Base-by-base conservation (phyloP, 192 early-diverging fungal genomes). In the Funneliformis geosporum region DNA sequence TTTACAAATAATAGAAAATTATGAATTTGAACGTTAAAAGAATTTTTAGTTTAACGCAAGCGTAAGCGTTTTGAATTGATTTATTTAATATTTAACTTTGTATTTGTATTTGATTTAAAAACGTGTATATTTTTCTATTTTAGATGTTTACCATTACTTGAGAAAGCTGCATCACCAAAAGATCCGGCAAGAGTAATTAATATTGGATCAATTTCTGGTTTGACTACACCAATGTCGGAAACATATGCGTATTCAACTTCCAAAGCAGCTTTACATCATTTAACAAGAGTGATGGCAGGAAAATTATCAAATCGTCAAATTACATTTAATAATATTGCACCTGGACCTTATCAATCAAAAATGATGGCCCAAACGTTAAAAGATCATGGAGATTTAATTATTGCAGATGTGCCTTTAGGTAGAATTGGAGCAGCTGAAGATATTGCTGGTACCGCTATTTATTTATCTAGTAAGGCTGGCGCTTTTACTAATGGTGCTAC, bases 381-480 rank as follows among this genome's bases (percentile, higher is more conserved):
- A 28, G 25, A 16, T 27, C 9, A 2, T 44, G 25, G 25, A 8
- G 25, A 76, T 8, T 5, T 59, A 11, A 92, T 94, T 60, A 85
- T 90, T 0, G 68, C 78, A 9, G 61, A 68, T 50, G 83, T 93
- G 78, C 95, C 95, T 11, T 60, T 94, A 74, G 88, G 89, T 16
- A 88, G 96, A 23, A 93, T 99, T 78, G 97, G 97, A 0, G 80
- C 82, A 16, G 84, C 93, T 2, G 89, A 93, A 80, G 96, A 98
- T 85, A 93, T 98, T 87, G 95, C 94, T 61, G 97, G 93, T 23
- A 85, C 94, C 2, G 89, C 91, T 28, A 84, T 98, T 28, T 98
- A 93, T 81, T 83, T 97, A 75, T 89, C 90, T 4, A 90, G 89
- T 25, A 79, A 86, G 7, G 96, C 93, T 5, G 92, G 92, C 42